Conservation (phyloP, 2,329 filamentous ascomycete genomes). For the Didymella exigua region DNA sequence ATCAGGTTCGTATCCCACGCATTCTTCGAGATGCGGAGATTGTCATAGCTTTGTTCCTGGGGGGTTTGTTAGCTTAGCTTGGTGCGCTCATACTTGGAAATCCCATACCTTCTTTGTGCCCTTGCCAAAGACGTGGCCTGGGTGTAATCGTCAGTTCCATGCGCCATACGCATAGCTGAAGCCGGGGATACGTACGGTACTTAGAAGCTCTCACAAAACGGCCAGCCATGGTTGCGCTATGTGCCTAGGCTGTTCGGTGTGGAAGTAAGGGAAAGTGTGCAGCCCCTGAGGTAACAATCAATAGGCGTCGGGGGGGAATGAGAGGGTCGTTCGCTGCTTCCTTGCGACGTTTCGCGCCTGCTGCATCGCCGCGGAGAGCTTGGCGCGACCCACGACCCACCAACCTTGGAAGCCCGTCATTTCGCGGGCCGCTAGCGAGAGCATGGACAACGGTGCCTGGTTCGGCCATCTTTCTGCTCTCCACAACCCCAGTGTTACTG, state of each 20-base stretch:
- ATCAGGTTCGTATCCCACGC: slow-evolving; percentile 99
- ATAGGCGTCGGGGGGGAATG: slow-evolving; percentile 11
- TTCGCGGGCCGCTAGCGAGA: slow-evolving; percentile 8
- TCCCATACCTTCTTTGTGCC: slow-evolving; percentile 77
- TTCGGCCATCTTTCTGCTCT: slow-evolving; percentile 9
- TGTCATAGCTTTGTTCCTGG: slow-evolving; percentile 96
- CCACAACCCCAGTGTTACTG: slow-evolving; percentile 16
- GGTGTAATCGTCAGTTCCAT: slow-evolving; percentile 28
- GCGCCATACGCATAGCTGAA: slow-evolving; percentile 36
- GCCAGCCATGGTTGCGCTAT: slow-evolving; percentile 62
- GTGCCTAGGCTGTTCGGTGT: slow-evolving; percentile 5
- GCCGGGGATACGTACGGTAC: slow-evolving; percentile 61
- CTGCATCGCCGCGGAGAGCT: slow-evolving; percentile 12
- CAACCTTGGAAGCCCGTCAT: slow-evolving; percentile 11
- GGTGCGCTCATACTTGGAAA: not conserved
- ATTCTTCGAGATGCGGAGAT: slow-evolving; percentile 95
- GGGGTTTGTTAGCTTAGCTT: slow-evolving; percentile 15
- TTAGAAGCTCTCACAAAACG: slow-evolving; percentile 76
- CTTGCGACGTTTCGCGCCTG: slow-evolving; percentile 18
- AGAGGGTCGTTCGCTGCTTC: slow-evolving; percentile 9
- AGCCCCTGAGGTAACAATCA: slow-evolving; percentile 11
- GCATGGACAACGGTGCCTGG: slow-evolving; percentile 10
- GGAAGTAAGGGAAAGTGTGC: slow-evolving; percentile 4
- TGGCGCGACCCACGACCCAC: slow-evolving; percentile 11
- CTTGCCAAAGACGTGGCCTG: slow-evolving; percentile 98